Percentiles rank a stretch among this genome's conserved stretches.
These are phyloP conservation scores for Cordyceps cicadae DNA, from an alignment of 2,329 filamentous ascomycete genomes.

Conservation along the genomic window DNA sequence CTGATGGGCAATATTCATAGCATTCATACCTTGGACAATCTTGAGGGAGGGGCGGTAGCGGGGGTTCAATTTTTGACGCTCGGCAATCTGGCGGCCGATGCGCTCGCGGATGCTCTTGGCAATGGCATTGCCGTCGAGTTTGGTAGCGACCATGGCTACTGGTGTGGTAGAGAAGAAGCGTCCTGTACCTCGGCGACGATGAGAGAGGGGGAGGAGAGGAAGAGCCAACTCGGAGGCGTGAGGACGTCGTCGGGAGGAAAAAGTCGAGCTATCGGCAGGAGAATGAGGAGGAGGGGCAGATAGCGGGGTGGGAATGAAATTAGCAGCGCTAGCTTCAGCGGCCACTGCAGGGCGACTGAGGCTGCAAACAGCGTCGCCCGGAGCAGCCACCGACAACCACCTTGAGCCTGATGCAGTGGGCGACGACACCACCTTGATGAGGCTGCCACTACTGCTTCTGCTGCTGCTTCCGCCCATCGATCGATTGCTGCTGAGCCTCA, in stretches of 20 bases:
- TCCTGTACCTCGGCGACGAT: slow-evolving; percentile 14
- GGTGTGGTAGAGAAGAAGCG: slow-evolving; percentile 42
- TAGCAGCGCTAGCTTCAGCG: background rate
- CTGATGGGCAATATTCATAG: slow-evolving; percentile 30
- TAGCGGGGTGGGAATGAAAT: background rate
- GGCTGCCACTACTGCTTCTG: background rate
- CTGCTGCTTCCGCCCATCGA: background rate
- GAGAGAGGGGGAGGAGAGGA: background rate
- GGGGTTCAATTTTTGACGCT: slow-evolving; percentile 74
- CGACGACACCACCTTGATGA: background rate
- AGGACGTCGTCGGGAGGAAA: background rate
- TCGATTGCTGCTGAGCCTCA: background rate
- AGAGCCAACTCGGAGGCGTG: background rate
- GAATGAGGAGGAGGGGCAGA: background rate
- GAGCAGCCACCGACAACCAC: background rate
- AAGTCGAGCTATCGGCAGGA: slow-evolving; percentile 1
- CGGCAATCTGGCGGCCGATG: slow-evolving; percentile 70
- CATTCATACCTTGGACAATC: slow-evolving; percentile 76
- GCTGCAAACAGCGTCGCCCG: background rate
- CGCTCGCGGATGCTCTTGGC: slow-evolving; percentile 83
- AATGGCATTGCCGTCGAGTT: slow-evolving; percentile 93
- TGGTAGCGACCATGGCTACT: slow-evolving; percentile 70
- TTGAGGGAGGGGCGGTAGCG: slow-evolving; percentile 83
- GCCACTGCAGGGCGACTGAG: background rate
- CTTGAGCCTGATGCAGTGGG: background rate